Percentiles rank a stretch among this genome's conserved stretches.
phyloP scores from a whole-genome alignment of 352 stramenopile species.

The Peronospora farinosa region DNA sequence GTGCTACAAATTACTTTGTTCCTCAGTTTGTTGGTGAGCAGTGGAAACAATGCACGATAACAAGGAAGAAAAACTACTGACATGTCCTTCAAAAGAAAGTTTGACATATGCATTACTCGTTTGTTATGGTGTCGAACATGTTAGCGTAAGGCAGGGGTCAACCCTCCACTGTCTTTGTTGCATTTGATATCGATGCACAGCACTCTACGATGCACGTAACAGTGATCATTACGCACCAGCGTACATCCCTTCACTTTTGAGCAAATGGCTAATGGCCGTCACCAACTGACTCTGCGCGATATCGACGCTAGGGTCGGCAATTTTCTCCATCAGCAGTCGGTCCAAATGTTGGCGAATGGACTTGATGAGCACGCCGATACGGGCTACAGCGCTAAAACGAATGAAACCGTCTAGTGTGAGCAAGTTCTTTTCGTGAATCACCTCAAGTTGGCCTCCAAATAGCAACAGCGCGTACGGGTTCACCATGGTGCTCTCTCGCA shows the following conservation, averaged over 20 bases:
- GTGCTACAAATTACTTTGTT: background rate
- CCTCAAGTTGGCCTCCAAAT: constrained; percentile 93
- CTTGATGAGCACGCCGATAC: constrained; percentile 95
- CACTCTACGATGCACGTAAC: background rate
- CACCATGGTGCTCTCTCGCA: constrained; percentile 96
- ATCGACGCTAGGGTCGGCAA: constrained; percentile 88
- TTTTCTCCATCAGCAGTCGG: constrained; percentile 89
- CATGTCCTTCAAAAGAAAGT: background rate
- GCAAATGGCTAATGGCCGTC: constrained; percentile 67
- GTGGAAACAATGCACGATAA: background rate
- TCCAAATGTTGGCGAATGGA: constrained; percentile 92
- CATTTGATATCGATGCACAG: background rate
- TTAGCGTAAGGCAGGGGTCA: background rate
- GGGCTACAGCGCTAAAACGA: constrained; percentile 89
- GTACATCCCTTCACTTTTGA: constrained; percentile 79
- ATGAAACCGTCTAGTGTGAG: constrained; percentile 89
- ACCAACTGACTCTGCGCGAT: constrained; percentile 85
- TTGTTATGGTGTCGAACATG: background rate
- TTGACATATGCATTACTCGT: background rate
- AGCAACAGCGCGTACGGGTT: constrained; percentile 95
- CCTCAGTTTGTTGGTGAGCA: background rate
- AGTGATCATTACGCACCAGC: background rate
- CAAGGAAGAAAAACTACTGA: background rate
- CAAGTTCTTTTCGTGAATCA: constrained; percentile 88
- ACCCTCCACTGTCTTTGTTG: background rate